Evolutionary conservation across 352 stramenopile species (phyloP), one percentile per base, ranked within the genome.

Genomic region (Phytopythium oedochilum): DNA sequence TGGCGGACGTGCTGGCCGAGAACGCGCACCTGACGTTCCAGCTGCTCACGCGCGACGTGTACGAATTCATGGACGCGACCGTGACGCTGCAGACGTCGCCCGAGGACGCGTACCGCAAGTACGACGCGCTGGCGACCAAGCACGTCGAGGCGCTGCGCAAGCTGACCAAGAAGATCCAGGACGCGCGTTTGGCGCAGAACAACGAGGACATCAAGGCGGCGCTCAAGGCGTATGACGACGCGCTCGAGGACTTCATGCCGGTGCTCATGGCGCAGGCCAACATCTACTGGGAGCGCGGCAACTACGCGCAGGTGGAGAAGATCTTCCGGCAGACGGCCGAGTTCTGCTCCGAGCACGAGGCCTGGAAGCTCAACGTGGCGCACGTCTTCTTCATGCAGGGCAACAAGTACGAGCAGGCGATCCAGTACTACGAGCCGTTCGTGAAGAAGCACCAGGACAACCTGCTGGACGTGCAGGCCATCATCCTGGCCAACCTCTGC

Each of bases 401-500:
- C 18, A 91, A 88, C 65, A 92, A 94, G 49, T 94, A 92, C 63
- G 82, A 92, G 50, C 81, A 94, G 59, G 83, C 83, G 8, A 92
- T 94, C 46, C 81, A 91, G 64, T 98, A 98, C 75, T 98, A 99
- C 68, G 92, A 98, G 50, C 88, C 82, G 20, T 97, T 98, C 35
- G 89, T 98, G 38, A 97, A 97, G 66, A 95, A 96, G 53, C 76
- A 92, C 60, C 78, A 93, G 55, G 82, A 89, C 53, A 92, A 89
- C 34, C 71, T 99, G 26, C 78, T 99, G 0, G 89, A 98, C 60
- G 84, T 98, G 46, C 92, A 97, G 48, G 90, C 96, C 7, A 97
- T 98, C 52, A 96, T 98, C 54, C 63, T 99, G n/a, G 96, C 96
- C 20, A 98, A 99, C 57, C 71, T 99, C 7, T 98, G 95, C 62